Percentiles rank a stretch among this genome's conserved stretches.
phyloP scores from a whole-genome alignment of 345 rosid genomes.

The Acer negundo region DNA sequence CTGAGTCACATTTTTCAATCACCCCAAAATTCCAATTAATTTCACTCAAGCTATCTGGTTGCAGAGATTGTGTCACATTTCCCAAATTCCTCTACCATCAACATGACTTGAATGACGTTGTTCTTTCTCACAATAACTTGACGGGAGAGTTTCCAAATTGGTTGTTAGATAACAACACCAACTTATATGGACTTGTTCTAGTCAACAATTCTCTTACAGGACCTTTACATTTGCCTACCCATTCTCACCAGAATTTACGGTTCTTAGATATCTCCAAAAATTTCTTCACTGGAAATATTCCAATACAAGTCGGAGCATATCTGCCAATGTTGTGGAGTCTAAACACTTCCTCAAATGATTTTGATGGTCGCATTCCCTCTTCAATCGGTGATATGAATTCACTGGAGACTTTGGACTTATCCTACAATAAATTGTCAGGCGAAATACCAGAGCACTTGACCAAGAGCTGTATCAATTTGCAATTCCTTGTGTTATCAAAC shows the following conservation, averaged over 20 bases:
- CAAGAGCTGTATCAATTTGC: not conserved
- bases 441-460: not conserved
- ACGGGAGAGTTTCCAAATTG: constrained; percentile 10
- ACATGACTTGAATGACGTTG: not conserved
- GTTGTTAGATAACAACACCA: not conserved
- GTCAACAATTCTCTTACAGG: not conserved
- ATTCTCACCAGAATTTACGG: too few relatives aligned
- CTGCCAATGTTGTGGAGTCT: not conserved
- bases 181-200: not conserved
- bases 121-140: not conserved
- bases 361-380: not conserved
- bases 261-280: too few relatives aligned
- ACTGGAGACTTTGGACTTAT: not conserved
- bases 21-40: too few relatives aligned
- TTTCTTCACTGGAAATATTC: too few relatives aligned
- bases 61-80: not conserved
- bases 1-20: too few relatives aligned
- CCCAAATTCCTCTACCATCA: not conserved
- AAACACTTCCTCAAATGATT: constrained; percentile 23
- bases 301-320: too few relatives aligned
- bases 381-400: not conserved
- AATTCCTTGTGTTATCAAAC: constrained; percentile 6
- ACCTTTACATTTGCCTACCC: constrained; percentile 10
- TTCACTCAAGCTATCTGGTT: not conserved
- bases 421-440: not conserved